Evolutionary conservation across 1,284 basidiomycete genomes (phyloP), one percentile per base, ranked within the genome.

Genomic region (Phellopilus nigrolimitatus): DNA sequence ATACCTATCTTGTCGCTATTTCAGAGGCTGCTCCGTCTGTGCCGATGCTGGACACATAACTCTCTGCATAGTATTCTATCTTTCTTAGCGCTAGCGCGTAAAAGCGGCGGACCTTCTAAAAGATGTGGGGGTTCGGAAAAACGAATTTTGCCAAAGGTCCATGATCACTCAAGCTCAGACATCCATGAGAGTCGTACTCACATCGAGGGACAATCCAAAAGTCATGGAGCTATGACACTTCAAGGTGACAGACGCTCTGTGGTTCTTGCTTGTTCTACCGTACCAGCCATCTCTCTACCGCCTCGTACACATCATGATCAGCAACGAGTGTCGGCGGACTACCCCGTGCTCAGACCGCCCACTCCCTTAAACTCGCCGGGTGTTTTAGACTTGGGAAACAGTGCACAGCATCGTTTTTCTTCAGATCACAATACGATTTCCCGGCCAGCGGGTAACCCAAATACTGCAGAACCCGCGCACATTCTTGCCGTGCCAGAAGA

Each of bases 221-320:
- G 9, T 4, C 13, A 15, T 28, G 12, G n/a, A 17, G 24, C 19
- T 22, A 2, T 13, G 7, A 8, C 46, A 36, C 12, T 4, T 7
- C n/a, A n/a, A n/a, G n/a, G n/a, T n/a, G 31, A 10, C 37, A 19
- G 39, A 39, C 36, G 25, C 9, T n/a, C 36, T 28, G 25, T 44
- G 9, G 30, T 44, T 17, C 25, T 28, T 17, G 36, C 36, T 28
- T 48, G 46, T 25, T 39, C 46, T 39, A 28, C 46, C 8, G n/a
- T 19, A 17, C 36, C 46, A 1, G 15, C 15, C 5, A 38, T 7
- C 15, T 25, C 46, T 8, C 25, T 37, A 3, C 19, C 17, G 17
- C 36, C 25, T 7, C n/a, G 15, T 17, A 19, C 37, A 8, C 24
- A 19, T 8, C 34, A 48, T 12, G 4, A 48, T n/a, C n/a, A n/a